These are phyloP conservation scores for Leccinum subtestaceum DNA, from an alignment of 768 basidiomycete species.

Conservation along the genomic window DNA sequence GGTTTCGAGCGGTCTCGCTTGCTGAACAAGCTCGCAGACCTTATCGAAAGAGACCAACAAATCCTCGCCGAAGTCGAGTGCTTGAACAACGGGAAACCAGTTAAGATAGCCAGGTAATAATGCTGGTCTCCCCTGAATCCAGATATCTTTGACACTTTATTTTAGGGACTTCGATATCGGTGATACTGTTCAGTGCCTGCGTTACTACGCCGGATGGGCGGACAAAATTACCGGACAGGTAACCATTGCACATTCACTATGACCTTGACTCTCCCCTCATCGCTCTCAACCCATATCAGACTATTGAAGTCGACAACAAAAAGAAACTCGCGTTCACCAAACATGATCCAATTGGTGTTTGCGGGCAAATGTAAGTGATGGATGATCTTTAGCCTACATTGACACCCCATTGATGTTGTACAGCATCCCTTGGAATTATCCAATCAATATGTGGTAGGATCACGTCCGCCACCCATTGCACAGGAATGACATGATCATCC, in stretches of 20 bases:
- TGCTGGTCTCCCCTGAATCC: constrained; percentile 34
- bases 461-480: neutral
- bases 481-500: neutral
- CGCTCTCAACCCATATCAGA: constrained; percentile 36
- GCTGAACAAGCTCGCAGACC: constrained; percentile 82
- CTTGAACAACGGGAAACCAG: constrained; percentile 91
- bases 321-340: constrained; percentile 82
- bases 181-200: constrained; percentile 71
- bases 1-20: constrained; percentile 78
- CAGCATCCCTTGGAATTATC: constrained; percentile 93
- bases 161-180: constrained; percentile 76
- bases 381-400: constrained; percentile 2
- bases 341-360: constrained; percentile 92
- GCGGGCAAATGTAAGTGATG: constrained; percentile 75
- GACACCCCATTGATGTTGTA: constrained; percentile 4
- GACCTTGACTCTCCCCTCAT: constrained; percentile 2
- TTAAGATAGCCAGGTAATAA: constrained; percentile 50
- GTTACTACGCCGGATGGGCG: constrained; percentile 95
- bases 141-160: constrained; percentile 1
- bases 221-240: constrained; percentile 92
- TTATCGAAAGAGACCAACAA: constrained; percentile 83
- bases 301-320: constrained; percentile 77
- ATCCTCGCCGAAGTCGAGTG: constrained; percentile 81
- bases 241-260: constrained; percentile 9
- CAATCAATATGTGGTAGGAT: constrained; percentile 78